These are phyloP conservation scores for Jacaranda mimosifolia DNA, from an alignment of 257 asterid species.

Conservation along the genomic window DNA sequence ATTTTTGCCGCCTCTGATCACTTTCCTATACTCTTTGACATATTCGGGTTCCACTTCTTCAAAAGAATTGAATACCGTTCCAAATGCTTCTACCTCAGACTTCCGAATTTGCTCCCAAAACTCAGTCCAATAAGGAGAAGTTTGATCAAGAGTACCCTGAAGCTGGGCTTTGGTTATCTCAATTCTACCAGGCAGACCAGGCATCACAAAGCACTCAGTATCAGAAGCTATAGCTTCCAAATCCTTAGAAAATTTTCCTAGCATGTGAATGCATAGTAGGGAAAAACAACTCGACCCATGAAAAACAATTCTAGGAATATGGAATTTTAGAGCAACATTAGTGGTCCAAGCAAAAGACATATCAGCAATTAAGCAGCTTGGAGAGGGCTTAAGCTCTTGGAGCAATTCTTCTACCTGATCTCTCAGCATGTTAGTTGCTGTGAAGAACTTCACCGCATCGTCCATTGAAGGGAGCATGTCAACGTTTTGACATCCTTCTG, in stretches of 20 bases:
- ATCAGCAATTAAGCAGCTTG: constrained; percentile 50
- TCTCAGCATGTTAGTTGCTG: too few species aligned
- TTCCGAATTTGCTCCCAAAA: constrained; percentile 26
- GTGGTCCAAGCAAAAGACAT: too few species aligned
- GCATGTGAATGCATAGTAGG: constrained; percentile 36
- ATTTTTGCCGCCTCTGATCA: too few species aligned
- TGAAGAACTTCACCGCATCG: too few species aligned
- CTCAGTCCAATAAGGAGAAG: constrained; percentile 7
- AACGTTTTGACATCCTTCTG: constrained; percentile 53
- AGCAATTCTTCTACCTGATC: too few species aligned
- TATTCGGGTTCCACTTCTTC: constrained; percentile 51
- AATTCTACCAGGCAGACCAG: constrained; percentile 45
- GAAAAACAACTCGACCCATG: constrained; percentile 62
- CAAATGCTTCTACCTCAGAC: constrained; percentile 48
- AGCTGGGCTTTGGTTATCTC: constrained; percentile 47
- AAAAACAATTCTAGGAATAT: constrained; percentile 52
- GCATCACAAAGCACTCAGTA: constrained; percentile 53
- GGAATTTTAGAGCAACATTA: too few species aligned
- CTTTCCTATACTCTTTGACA: too few species aligned
- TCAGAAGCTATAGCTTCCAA: too few species aligned
- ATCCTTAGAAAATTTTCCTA: constrained; percentile 39
- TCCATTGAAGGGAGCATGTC: constrained; percentile 51
- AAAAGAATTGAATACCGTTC: constrained; percentile 56
- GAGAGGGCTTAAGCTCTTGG: constrained; percentile 38
- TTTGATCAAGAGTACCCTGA: too few species aligned